A percentile compares a stretch with the other conserved stretches of the same genome.
phyloP scores from a whole-genome alignment of 257 asterid genomes.

The Nemophila menziesii region DNA sequence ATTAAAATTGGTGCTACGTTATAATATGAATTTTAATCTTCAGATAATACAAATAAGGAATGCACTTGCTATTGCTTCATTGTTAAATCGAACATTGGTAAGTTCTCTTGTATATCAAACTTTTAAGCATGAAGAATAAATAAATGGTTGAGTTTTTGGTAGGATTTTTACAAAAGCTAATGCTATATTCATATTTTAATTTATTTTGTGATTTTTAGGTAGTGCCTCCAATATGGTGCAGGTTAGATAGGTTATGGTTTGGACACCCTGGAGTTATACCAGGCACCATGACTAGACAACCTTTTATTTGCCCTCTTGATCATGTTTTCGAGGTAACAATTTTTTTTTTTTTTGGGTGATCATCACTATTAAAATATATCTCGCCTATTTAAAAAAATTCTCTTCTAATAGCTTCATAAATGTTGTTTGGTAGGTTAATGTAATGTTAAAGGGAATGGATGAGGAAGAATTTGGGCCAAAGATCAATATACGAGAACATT shows the following conservation, averaged over 20 bases:
- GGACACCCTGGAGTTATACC: constrained; percentile 83
- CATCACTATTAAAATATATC: constrained; percentile 9
- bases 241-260: constrained; percentile 99
- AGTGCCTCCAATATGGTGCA: constrained; percentile 99
- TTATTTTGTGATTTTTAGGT: constrained; percentile 84
- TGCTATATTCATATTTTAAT: constrained; percentile 28
- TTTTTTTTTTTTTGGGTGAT: constrained; percentile 9
- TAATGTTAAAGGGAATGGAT: constrained; percentile 61
- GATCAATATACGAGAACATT: constrained; percentile 70
- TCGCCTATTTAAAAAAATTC: constrained; percentile 3
- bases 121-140: neutral
- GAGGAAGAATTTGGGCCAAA: constrained; percentile 72
- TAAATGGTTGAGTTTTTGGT: neutral
- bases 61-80: constrained; percentile 85
- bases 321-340: constrained; percentile 82
- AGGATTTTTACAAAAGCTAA: constrained; percentile 7
- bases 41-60: constrained; percentile 94
- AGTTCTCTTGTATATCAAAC: constrained; percentile 13
- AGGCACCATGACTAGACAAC: constrained; percentile 84
- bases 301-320: constrained; percentile 91
- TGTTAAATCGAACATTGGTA: constrained; percentile 89
- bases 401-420: neutral
- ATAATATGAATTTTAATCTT: constrained; percentile 11
- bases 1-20: neutral
- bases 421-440: constrained; percentile 49